Evolutionary conservation across 345 rosid genomes (phyloP), one percentile per base, ranked within the genome.

Genomic region (Hibiscus trionum): DNA sequence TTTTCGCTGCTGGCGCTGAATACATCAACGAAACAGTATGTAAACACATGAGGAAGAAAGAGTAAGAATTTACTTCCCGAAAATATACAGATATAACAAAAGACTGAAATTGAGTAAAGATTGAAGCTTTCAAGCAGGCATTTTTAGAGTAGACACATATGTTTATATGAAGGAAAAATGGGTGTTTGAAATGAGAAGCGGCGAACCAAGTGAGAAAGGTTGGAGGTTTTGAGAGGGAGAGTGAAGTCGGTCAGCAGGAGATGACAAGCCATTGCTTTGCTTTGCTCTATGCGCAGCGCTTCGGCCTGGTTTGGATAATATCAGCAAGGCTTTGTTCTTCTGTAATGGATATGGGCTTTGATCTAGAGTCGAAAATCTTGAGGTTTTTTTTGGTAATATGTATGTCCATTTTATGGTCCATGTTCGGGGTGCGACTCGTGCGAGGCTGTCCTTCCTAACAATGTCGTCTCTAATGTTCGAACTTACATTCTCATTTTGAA

Each of bases 1-100:
- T 56, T 67, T 85, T 78, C 79, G 82, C 82, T 78, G 78, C 68
- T 80, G 53, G 26, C 69, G 58, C 81, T 81, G 72, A 58, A 42
- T n/a, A 35, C 21, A 15, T 4, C 19, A 56, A 27, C 26, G 11
- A 56, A 56, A 56, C 15, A 50, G 11, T 2, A 4, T 21, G 42
- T 33, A 57, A 27, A 55, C 31, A 76, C 78, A 79, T 70, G 27
- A 7, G 21, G 33, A 11, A 7, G 29, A 65, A 47, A 47, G 39
- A 26, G 57, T n/a, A 46, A 8, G 27, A 66, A 12, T 26, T 44
- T 65, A 44, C 53, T 12, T 24, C 37, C 39, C 5, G 58, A 7
- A 11, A 15, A 27, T 26, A 65, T 7, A 66, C 70, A 66, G 70
- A 44, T 66, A 26, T 0, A 47, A 47, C n/a, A 47, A 26, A 49